phyloP scores from a whole-genome alignment of 345 rosid genomes.

The Lepidium aucheri region DNA sequence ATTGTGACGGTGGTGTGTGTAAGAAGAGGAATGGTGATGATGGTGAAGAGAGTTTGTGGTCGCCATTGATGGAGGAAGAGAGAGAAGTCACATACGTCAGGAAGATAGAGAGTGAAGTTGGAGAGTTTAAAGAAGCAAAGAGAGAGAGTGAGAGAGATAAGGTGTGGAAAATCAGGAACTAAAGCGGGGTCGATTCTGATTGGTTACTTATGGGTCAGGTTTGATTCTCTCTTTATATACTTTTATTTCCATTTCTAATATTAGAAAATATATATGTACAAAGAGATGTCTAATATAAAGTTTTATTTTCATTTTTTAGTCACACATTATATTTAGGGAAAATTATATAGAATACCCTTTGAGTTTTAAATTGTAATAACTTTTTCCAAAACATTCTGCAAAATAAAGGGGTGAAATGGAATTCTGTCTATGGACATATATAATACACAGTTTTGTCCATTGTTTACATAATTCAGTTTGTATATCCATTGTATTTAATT shows the following conservation, averaged over 20 bases:
- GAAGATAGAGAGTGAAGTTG: constrained; percentile 22
- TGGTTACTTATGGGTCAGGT: constrained; percentile 61
- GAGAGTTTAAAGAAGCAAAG: constrained; percentile 28
- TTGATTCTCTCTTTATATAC: constrained; percentile 26
- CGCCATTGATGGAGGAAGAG: constrained; percentile 24
- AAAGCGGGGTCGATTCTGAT: constrained; percentile 41
- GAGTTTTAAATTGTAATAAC: too few species aligned
- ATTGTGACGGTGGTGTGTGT: constrained; percentile 28
- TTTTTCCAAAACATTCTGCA: too few species aligned
- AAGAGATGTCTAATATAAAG: background rate
- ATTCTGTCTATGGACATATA: too few species aligned
- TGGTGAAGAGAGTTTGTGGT: constrained; percentile 31
- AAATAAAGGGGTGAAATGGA: too few species aligned
- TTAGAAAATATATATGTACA: too few species aligned
- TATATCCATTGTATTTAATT: too few species aligned
- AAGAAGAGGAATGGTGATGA: constrained; percentile 19
- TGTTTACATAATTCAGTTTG: too few species aligned
- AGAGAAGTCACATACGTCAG: constrained; percentile 21
- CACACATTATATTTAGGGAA: too few species aligned
- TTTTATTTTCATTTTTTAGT: background rate
- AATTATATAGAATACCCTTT: too few species aligned
- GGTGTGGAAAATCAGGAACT: constrained; percentile 27
- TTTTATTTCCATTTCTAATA: background rate
- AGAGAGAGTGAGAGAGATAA: constrained; percentile 20
- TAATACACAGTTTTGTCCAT: too few species aligned